Evolutionary conservation across 106 monocot genomes (phyloP).

Genomic region (Triglochin maritima): DNA sequence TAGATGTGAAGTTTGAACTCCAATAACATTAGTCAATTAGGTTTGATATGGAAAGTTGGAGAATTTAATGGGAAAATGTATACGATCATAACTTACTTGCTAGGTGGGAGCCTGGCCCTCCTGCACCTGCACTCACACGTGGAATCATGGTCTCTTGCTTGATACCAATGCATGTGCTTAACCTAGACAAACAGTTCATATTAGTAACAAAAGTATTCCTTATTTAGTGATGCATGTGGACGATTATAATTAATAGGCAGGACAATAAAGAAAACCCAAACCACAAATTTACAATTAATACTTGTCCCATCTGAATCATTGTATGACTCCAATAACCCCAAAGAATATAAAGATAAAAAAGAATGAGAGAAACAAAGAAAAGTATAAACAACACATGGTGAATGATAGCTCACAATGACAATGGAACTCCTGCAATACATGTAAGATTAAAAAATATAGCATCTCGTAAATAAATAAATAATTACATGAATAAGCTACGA

Average conservation of each 20-base stretch:
- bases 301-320: not conserved
- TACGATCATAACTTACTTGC: conserved; percentile 41
- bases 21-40: no score
- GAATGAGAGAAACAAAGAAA: not conserved
- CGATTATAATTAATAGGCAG: not conserved
- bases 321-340: not conserved
- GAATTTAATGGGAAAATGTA: no score
- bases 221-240: not conserved
- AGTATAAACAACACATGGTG: not conserved
- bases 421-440: not conserved
- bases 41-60: no score
- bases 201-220: not conserved
- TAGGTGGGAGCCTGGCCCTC: conserved; percentile 78
- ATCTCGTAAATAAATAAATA: not conserved
- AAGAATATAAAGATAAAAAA: not conserved
- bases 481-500: not conserved
- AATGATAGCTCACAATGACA: no score
- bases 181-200: conserved; percentile 33
- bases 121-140: conserved; percentile 86
- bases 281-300: not conserved
- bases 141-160: conserved; percentile 48
- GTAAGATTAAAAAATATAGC: not conserved
- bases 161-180: conserved; percentile 96
- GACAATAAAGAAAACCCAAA: not conserved
- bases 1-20: no score